Conservation (phyloP, 768 basidiomycete genomes). For the Boletus sp. region DNA sequence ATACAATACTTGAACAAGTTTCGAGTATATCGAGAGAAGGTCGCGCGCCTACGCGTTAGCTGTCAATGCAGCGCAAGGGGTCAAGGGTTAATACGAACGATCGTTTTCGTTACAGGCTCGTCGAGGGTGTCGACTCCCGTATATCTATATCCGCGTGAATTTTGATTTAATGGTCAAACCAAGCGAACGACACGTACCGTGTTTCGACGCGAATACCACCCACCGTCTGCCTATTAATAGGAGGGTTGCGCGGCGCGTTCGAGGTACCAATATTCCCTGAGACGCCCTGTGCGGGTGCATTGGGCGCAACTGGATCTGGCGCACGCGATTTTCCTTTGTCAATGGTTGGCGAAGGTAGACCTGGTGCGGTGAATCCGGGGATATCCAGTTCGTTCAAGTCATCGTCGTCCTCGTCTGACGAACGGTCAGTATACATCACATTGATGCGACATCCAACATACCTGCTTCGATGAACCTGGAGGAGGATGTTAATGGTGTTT, state of each 20-base stretch:
- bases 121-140: slow-evolving; percentile 88
- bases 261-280: slow-evolving; percentile 74
- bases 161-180: not conserved
- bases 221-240: slow-evolving; percentile 53
- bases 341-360: slow-evolving; percentile 42
- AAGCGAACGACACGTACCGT: slow-evolving; percentile 48
- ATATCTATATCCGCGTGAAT: slow-evolving; percentile 41
- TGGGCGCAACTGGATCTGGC: slow-evolving; percentile 46
- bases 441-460: slow-evolving; percentile 20
- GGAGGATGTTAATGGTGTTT: slow-evolving; percentile 55
- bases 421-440: slow-evolving; percentile 1
- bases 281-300: slow-evolving; percentile 38
- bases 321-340: slow-evolving; percentile 77
- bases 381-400: slow-evolving; percentile 82
- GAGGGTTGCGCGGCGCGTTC: slow-evolving; percentile 39
- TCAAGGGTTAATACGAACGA: slow-evolving; percentile 54
- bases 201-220: slow-evolving; percentile 91
- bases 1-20: slow-evolving; percentile 91
- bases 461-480: slow-evolving; percentile 85
- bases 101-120: slow-evolving; percentile 86
- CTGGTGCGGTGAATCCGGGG: slow-evolving; percentile 73
- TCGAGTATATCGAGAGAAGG: slow-evolving; percentile 85
- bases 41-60: slow-evolving; percentile 68
- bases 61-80: slow-evolving; percentile 6
- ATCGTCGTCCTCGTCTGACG: slow-evolving; percentile 64